Evolutionary conservation across 306 rosid genomes (phyloP), one percentile per base, ranked within the genome.

Genomic region (Corylus avellana): DNA sequence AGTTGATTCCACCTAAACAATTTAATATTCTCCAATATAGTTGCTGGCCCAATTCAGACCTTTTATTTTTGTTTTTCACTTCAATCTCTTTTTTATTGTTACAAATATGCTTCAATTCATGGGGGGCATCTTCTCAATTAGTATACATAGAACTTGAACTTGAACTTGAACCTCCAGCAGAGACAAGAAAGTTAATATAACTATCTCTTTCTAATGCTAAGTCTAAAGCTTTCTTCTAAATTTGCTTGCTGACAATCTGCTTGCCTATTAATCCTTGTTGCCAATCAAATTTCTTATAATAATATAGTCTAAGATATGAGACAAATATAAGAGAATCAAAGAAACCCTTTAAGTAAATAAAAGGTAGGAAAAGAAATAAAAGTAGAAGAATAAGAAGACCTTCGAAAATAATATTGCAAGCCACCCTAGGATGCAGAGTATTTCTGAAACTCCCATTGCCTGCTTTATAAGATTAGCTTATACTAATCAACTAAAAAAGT

Each of bases 381-480:
- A 62, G 37, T 25, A n/a, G 14, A 27, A 71, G 0, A 46, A 73
- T 63, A 75, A 16, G 55, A 12, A 11, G 77, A 59, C 98, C 97
- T 92, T 82, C 27, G 97, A 77, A 53, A 89, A 77, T 69, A 85
- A 75, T 55, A 87, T 86, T 54, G 83, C 82, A 73, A 92, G 55
- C 97, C 97, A 91, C 73, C 98, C 97, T 22, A 86, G 72, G 58
- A 92, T 86, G 89, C 97, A 92, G 82, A 92, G 84, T 37, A 88
- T 77, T 84, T 92, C 83, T 1, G 98, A 84, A 76, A 88, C 80
- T 14, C 91, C 89, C 98, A 91, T 94, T 12, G 97, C 87, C 97
- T 92, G 86, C 75, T 29, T 72, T 76, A 55, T 25, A 82, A 16
- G 79, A 68, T 29, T 84, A 82, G 18, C 64, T 69, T 35, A 83